A percentile compares a stretch with the other conserved stretches of the same genome.
These are phyloP conservation scores for Backusella australiensis DNA, from an alignment of 192 early-diverging fungal species.

Conservation along the genomic window DNA sequence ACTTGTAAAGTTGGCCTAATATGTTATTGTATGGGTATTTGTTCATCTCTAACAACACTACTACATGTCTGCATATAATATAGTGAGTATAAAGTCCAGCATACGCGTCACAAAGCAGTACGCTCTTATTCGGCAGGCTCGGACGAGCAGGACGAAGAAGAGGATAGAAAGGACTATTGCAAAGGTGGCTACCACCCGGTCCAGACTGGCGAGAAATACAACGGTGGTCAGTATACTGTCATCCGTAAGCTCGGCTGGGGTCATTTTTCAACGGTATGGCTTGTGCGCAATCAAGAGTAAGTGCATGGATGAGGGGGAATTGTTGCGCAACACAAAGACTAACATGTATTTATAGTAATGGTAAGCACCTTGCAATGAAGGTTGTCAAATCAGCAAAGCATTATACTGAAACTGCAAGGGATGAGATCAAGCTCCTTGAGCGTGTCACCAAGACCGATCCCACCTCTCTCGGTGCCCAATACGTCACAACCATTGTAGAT, in stretches of 20 bases:
- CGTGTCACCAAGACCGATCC: conserved; percentile 69
- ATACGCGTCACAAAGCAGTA: neutral
- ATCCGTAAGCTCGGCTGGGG: conserved; percentile 97
- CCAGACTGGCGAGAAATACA: conserved; percentile 77
- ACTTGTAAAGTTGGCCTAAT: neutral
- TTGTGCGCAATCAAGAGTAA: conserved; percentile 75
- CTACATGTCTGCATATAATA: neutral
- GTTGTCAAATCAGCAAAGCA: conserved; percentile 95
- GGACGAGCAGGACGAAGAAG: conserved; percentile 58
- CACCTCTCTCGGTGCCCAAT: conserved; percentile 49
- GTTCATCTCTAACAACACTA: neutral
- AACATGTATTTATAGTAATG: conserved; percentile 33
- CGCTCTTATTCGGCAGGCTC: conserved; percentile 16
- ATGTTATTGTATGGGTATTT: neutral
- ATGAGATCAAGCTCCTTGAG: conserved; percentile 94
- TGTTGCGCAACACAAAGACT: neutral
- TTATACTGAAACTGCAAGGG: conserved; percentile 93
- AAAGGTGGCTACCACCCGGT: conserved; percentile 95
- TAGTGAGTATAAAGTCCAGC: neutral
- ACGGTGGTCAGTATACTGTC: conserved; percentile 78
- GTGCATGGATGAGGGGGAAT: neutral
- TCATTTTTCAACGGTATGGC: conserved; percentile 98
- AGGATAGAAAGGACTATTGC: conserved; percentile 88
- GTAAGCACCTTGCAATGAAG: conserved; percentile 91
- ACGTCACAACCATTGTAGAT: conserved; percentile 89